Evolutionary conservation across 345 rosid genomes (phyloP), one percentile per base, ranked within the genome.

Genomic region (Eucalyptus globulus): DNA sequence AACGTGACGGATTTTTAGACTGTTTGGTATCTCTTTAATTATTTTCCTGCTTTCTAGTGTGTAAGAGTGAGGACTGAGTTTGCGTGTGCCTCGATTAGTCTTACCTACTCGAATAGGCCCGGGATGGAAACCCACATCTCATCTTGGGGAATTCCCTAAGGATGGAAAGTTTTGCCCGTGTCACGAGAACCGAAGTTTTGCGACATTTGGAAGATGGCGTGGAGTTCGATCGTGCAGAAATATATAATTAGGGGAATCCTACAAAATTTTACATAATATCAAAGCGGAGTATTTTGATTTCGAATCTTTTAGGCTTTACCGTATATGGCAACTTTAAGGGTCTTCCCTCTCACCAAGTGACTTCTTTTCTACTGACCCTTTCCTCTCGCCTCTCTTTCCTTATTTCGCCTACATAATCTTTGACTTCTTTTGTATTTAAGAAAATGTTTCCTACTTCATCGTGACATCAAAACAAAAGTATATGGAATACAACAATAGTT

Each of bases 181-280:
- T 9, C 26, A 10, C 11, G 6, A 56, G 67, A 60, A 60, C n/a
- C 1, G 1, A 58, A 26, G 12, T 56, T 56, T 56, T 21, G 26
- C 3, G 0, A 56, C 5, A 56, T 56, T 21, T 56, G 6, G 5
- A 56, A 56, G 27, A 56, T 21, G 12, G 3, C 1, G 1, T 22
- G 26, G 60, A 22, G 27, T 56, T 56, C 3, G 5, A 56, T 56
- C 5, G 14, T 4, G 1, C 1, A 0, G 5, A 56, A 56, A 24
- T 56, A 56, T 22, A 0, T 56, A 10, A 10, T 56, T 56, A 56
- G 58, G 10, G 26, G 4, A 8, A 53, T 53, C 24, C 0, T 53
- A 4, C 24, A 53, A 53, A 53, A 53, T 53, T 8, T 4, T 1
- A 5, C 5, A 8, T 21, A 2, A 2, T 2, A 2, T 8, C 26